phyloP scores from a whole-genome alignment of 495 filamentous ascomycete genomes.

The Lophiostoma macrostomum region DNA sequence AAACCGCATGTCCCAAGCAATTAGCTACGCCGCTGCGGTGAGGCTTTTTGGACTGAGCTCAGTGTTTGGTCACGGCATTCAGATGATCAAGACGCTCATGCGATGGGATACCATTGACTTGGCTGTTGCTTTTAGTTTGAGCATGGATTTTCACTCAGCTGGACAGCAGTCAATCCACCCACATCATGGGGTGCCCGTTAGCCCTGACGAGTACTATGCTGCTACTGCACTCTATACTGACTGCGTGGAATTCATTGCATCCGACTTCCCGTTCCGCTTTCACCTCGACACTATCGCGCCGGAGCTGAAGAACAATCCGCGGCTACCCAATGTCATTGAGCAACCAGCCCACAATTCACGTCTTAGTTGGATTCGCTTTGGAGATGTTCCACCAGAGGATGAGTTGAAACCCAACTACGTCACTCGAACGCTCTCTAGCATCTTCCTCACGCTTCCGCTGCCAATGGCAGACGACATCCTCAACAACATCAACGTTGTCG shows the following conservation, averaged over 20 bases:
- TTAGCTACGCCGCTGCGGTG: constrained; percentile 35
- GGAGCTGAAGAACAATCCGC: constrained; percentile 32
- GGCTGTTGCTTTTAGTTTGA: constrained; percentile 33
- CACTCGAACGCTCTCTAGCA: constrained; percentile 53
- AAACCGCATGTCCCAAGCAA: constrained; percentile 34
- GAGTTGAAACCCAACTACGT: constrained; percentile 36
- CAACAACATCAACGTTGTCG: constrained; percentile 49
- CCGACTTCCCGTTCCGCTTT: constrained; percentile 36
- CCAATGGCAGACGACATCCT: constrained; percentile 55
- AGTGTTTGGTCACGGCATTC: constrained; percentile 31
- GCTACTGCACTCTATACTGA: constrained; percentile 29
- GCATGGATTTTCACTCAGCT: constrained; percentile 27
- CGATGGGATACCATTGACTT: constrained; percentile 40
- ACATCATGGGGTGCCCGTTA: neutral
- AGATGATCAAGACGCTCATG: constrained; percentile 32
- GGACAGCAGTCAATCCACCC: neutral
- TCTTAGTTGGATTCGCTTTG: constrained; percentile 62
- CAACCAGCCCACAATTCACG: constrained; percentile 46
- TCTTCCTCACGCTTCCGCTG: constrained; percentile 64
- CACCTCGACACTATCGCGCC: constrained; percentile 34
- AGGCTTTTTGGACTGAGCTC: constrained; percentile 27
- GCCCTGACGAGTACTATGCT: neutral
- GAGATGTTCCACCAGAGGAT: constrained; percentile 54
- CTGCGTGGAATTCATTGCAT: constrained; percentile 35
- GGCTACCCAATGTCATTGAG: constrained; percentile 38